Evolutionary conservation across 2,329 filamentous ascomycete genomes (phyloP).

Genomic region (Pseudogymnoascus sp.): DNA sequence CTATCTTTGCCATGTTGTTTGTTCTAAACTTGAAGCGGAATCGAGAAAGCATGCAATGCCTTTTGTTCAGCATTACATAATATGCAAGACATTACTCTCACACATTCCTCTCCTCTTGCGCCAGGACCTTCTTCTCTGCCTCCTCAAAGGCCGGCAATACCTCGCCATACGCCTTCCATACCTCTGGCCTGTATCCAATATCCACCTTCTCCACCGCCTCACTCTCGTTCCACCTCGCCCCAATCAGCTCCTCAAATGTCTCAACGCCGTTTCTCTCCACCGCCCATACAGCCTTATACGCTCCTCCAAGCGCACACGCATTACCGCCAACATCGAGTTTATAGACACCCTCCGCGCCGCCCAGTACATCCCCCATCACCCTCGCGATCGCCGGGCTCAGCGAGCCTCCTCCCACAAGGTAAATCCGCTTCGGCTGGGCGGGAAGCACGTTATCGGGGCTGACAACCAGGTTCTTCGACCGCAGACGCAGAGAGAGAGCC

Average conservation of each 20-base stretch:
- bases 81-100: not conserved
- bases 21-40: not conserved
- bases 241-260: slow-evolving; percentile 84
- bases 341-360: slow-evolving; percentile 83
- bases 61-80: not conserved
- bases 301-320: slow-evolving; percentile 86
- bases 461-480: slow-evolving; percentile 68
- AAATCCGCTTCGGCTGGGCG: slow-evolving; percentile 78
- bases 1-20: not conserved
- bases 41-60: not conserved
- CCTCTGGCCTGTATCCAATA: slow-evolving; percentile 65
- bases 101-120: slow-evolving; percentile 26
- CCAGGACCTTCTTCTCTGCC: slow-evolving; percentile 63
- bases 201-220: slow-evolving; percentile 76
- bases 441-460: slow-evolving; percentile 50
- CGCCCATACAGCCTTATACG: slow-evolving; percentile 95
- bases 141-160: slow-evolving; percentile 68
- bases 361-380: slow-evolving; percentile 79
- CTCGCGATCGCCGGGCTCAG: slow-evolving; percentile 83
- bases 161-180: slow-evolving; percentile 70
- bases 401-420: slow-evolving; percentile 88
- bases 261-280: slow-evolving; percentile 59
- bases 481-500: slow-evolving; percentile 80
- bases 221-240: slow-evolving; percentile 74
- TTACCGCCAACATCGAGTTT: slow-evolving; percentile 91